Evolutionary conservation across 768 basidiomycete genomes (phyloP).

Genomic region (Lentinula sp.): DNA sequence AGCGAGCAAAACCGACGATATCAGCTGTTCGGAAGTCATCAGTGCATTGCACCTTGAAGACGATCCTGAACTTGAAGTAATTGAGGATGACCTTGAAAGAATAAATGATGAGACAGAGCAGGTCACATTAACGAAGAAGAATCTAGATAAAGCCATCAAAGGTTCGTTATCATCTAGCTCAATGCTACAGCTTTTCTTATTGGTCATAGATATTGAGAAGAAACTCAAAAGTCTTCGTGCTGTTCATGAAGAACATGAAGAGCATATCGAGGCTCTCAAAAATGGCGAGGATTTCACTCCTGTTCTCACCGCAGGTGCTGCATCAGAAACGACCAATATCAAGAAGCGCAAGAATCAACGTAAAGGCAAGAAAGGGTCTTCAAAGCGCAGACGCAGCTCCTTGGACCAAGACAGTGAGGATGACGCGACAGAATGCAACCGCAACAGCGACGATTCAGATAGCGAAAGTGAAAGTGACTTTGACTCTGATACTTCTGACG

Average conservation of each 20-base stretch:
- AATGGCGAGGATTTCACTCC: constrained; percentile 38
- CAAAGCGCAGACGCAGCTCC: constrained; percentile 36
- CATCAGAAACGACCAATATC: constrained; percentile 12
- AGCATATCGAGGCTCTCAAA: constrained; percentile 40
- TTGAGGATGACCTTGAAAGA: constrained; percentile 38
- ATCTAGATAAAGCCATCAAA: constrained; percentile 32
- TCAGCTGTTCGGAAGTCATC: constrained; percentile 55
- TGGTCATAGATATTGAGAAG: constrained; percentile 28
- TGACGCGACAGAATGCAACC: constrained; percentile 23
- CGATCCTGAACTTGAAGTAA: constrained; percentile 43
- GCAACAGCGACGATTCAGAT: constrained; percentile 21
- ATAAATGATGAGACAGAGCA: constrained; percentile 27
- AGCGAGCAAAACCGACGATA: constrained; percentile 63
- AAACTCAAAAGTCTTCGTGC: constrained; percentile 33
- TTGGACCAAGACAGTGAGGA: constrained; percentile 22
- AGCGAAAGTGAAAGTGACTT: constrained; percentile 13
- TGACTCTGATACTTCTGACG: constrained; percentile 12
- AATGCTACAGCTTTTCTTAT: not conserved
- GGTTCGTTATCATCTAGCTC: constrained; percentile 21
- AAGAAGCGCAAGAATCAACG: constrained; percentile 44
- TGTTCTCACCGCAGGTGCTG: constrained; percentile 28
- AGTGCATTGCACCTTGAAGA: constrained; percentile 42
- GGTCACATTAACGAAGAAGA: constrained; percentile 34
- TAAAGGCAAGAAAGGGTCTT: constrained; percentile 30
- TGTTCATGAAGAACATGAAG: constrained; percentile 30